Conservation (phyloP, 1,139 yeast genomes). For the Geotrichum cucujoidarum region DNA sequence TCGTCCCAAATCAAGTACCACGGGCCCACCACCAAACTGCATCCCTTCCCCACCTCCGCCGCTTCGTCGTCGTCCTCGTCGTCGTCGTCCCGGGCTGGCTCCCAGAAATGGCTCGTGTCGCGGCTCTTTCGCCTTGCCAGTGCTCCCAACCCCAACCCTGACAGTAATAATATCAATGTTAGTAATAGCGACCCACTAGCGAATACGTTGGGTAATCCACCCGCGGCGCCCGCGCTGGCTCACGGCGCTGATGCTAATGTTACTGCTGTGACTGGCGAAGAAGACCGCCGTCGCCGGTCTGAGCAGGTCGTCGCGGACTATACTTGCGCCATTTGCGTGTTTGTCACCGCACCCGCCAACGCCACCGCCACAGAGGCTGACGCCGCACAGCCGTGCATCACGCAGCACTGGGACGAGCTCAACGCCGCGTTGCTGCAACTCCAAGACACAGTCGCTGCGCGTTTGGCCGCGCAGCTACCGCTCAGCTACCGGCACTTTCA, state of each 20-base stretch:
- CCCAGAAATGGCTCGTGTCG: conserved; percentile 12
- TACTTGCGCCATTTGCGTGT: conserved; percentile 27
- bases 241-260: neutral
- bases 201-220: neutral
- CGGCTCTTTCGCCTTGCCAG: conserved; percentile 9
- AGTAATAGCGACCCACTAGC: too few relatives aligned
- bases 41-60: conserved; percentile 13
- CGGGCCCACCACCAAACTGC: conserved; percentile 17
- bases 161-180: too few relatives aligned
- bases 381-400: conserved; percentile 15
- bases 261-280: neutral
- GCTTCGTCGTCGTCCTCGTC: neutral
- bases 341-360: conserved; percentile 24
- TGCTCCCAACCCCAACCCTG: neutral
- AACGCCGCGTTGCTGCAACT: conserved; percentile 28
- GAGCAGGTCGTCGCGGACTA: conserved; percentile 8
- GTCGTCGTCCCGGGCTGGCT: too few relatives aligned
- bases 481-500: conserved; percentile 8
- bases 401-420: conserved; percentile 31
- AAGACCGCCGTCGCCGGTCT: neutral
- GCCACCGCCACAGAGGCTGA: conserved; percentile 6
- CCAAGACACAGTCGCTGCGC: conserved; percentile 21
- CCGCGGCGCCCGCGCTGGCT: neutral
- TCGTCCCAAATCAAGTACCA: conserved; percentile 13
- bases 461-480: conserved; percentile 22